Conservation (phyloP, 2,329 filamentous ascomycete genomes). For the Cladophialophora chaetospira region DNA sequence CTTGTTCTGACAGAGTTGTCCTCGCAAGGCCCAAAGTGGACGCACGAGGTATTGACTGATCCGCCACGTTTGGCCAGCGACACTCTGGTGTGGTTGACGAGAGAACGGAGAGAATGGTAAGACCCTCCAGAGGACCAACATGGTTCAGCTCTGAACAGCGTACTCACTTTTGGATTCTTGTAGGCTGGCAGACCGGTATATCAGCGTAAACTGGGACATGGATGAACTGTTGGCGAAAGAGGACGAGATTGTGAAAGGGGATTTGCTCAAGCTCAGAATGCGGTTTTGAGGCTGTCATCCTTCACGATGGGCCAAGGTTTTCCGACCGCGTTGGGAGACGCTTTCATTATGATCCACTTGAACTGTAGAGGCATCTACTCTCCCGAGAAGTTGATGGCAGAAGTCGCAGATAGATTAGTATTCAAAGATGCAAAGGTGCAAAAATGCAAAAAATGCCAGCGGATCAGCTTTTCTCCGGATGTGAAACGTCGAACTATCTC, state of each 20-base stretch:
- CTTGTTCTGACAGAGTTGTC: background rate
- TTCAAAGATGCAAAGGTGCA: no score
- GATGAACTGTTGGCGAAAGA: conserved; percentile 35
- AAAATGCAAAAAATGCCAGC: no score
- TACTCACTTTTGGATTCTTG: background rate
- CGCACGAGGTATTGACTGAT: conserved; percentile 15
- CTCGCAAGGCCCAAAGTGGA: conserved; percentile 1
- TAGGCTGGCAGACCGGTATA: conserved; percentile 31
- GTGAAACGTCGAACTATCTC: background rate
- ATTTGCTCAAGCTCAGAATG: conserved; percentile 33
- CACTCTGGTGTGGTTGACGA: conserved; percentile 32
- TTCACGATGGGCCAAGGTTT: no score
- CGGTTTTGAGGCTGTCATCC: no score
- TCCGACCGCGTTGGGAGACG: no score
- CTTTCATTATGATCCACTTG: background rate
- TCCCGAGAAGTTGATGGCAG: no score
- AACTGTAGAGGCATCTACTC: background rate
- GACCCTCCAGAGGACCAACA: no score
- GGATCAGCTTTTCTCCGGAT: background rate
- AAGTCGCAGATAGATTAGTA: no score
- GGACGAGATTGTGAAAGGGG: conserved; percentile 33
- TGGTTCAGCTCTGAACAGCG: conserved; percentile 10
- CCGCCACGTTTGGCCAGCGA: conserved; percentile 52
- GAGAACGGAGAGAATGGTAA: conserved; percentile 35
- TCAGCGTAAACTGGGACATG: conserved; percentile 35